These are phyloP conservation scores for Cryptococcus neoformans DNA, from an alignment of 1,284 basidiomycete species.

Conservation along the genomic window DNA sequence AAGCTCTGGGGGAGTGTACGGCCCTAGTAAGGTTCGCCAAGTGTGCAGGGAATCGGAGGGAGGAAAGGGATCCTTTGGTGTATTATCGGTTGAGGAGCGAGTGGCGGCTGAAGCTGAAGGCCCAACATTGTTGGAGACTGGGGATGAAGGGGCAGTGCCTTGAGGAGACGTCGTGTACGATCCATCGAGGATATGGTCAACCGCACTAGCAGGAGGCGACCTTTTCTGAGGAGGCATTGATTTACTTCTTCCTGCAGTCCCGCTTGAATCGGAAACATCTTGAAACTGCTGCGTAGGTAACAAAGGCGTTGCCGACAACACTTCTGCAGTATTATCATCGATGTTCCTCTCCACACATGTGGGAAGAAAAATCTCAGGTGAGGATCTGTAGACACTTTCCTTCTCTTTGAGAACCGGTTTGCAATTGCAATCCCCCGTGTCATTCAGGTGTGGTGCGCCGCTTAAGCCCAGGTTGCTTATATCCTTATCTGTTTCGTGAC, in stretches of 20 bases:
- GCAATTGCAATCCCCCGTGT: background rate
- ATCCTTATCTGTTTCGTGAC: background rate
- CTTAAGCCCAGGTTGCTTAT: background rate
- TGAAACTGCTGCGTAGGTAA: too few relatives aligned
- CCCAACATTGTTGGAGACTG: too few relatives aligned
- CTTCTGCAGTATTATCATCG: background rate
- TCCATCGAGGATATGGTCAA: too few relatives aligned
- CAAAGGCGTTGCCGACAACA: too few relatives aligned
- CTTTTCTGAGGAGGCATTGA: background rate
- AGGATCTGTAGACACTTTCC: background rate
- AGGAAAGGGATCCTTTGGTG: too few relatives aligned
- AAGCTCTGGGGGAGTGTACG: conserved; percentile 7
- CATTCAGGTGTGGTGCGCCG: background rate
- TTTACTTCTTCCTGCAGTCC: background rate
- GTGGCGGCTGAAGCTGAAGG: too few relatives aligned
- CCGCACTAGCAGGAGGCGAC: background rate
- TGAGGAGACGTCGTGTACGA: too few relatives aligned
- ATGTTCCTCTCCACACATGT: background rate
- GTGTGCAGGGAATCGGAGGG: background rate
- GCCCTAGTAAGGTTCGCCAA: conserved; percentile 7
- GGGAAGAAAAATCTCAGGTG: background rate
- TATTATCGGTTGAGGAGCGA: too few relatives aligned
- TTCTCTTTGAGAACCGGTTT: background rate
- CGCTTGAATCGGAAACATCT: too few relatives aligned
- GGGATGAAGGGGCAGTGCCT: too few relatives aligned